Percentiles rank a stretch among this genome's conserved stretches.
Conservation (phyloP, 1,139 yeast species). For the Suhomyces yuchorum region DNA sequence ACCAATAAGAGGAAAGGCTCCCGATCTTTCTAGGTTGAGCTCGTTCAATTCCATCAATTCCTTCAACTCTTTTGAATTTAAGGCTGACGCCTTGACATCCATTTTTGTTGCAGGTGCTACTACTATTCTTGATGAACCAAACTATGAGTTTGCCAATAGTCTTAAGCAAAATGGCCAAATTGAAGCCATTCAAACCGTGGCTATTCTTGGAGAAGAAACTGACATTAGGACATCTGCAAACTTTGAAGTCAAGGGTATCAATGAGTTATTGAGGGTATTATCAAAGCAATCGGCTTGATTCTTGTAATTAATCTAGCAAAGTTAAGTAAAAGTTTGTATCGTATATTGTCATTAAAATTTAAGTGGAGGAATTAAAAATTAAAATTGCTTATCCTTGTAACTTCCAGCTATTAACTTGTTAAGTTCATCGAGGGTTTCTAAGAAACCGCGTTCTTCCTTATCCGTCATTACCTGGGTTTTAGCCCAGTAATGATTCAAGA, state of each 20-base stretch:
- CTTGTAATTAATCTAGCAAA: neutral
- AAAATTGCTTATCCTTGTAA: conserved; percentile 44
- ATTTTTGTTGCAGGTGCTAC: conserved; percentile 69
- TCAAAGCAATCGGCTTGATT: conserved; percentile 18
- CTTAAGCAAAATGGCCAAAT: conserved; percentile 37
- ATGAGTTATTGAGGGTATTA: conserved; percentile 65
- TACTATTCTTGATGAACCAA: conserved; percentile 68
- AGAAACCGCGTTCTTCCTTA: conserved; percentile 45
- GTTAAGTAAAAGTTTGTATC: neutral
- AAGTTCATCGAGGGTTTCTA: conserved; percentile 55
- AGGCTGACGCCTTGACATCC: conserved; percentile 29
- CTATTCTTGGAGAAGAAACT: conserved; percentile 43
- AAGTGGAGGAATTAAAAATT: conserved; percentile 1
- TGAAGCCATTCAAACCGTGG: conserved; percentile 59
- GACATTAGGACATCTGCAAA: conserved; percentile 62
- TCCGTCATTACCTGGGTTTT: conserved; percentile 46
- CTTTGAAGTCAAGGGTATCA: conserved; percentile 73
- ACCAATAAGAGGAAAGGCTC: conserved; percentile 10
- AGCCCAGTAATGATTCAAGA: conserved; percentile 59
- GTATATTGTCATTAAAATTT: neutral
- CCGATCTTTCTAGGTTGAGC: neutral
- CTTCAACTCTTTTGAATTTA: neutral
- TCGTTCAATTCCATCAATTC: neutral
- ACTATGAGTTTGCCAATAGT: conserved; percentile 61
- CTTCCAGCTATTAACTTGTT: conserved; percentile 51